Base-by-base conservation (phyloP, 2,329 filamentous ascomycete genomes). In the Lasiodiplodia hormozganensis region DNA sequence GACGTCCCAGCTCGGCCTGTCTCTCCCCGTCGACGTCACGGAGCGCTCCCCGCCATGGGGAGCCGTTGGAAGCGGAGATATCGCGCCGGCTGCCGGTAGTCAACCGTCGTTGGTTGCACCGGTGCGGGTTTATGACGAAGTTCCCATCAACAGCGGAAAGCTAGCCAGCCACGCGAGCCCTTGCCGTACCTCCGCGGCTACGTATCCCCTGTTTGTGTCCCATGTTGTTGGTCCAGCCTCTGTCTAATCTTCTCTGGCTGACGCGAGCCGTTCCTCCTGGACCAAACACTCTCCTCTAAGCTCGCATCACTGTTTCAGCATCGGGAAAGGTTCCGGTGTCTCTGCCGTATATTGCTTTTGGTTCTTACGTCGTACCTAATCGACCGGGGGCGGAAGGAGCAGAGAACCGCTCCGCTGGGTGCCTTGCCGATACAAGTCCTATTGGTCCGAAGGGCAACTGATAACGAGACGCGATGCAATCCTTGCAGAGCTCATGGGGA, bases 31-130 rank as follows among this genome's bases (percentile, higher is more conserved):
- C 54, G 31, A 38, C 54, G 57, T 47, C 38, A 43, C 57, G 36
- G 38, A 60, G 16, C 57, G 36, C 23, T 28, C 38, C 28, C 57
- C 57, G 57, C 57, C 57, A 47, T 62, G 58, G 58, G 58, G 58
- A 62, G 58, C 58, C 58, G 58, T 62, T 51, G 40, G 18, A 6
- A 8, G 23, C 43, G 28, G 40, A 18, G 18, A 36, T 25, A 43
- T 10, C 34, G 21, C 57, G 40, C 38, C 38, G 38, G 23, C 16
- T 10, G 25, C 40, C 40, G 40, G 36, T 36, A 60, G 58, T 23
- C 40, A 23, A 62, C 40, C 58, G 49, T 21, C 11, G 53, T 10
- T 28, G 36, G 16, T 14, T 38, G n/a, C 36, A 21, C 31, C 31
- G n/a, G 36, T 43, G 36, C 56, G 16, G 36, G 7, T 6, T 40